Base-by-base conservation (phyloP, 2,329 filamentous ascomycete species). In the Pseudogymnoascus sp. region DNA sequence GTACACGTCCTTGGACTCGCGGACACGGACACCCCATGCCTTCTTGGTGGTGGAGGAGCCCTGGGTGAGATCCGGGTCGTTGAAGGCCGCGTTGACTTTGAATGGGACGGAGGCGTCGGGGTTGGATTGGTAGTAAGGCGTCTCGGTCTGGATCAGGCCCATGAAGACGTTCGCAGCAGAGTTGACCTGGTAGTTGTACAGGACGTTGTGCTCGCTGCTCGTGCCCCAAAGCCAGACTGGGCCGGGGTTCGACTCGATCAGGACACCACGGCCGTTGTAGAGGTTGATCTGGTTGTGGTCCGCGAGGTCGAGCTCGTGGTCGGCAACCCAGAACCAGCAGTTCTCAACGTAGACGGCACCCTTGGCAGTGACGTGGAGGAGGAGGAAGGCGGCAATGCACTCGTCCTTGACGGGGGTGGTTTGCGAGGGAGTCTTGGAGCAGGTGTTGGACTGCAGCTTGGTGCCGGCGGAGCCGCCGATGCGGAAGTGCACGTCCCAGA, bases 401-500 rank as follows among this genome's bases (percentile, higher is more conserved):
- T 85, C 78, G 2, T 82, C 72, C 67, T 90, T 86, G 68, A 87
- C 82, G 3, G 77, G 74, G 61, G 88, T 85, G 5, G 80, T 82
- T 13, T 79, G 77, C 61, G 82, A 80, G 44, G 89, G 89, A 67
- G 87, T 89, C 82, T 96, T 96, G 74, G 83, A 76, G 79, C 93
- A 97, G 63, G 81, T 87, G 74, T 90, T 82, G 17, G 87, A 88
- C 76, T 96, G 90, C 15, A 97, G 83, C 68, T 90, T 77, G 28
- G 93, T 96, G 65, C 93, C 93, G 4, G 89, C 87, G 63, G 88
- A 87, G 47, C 95, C 95, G 70, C 92, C 93, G 70, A 99, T 85
- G 72, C 95, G 91, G 78, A 95, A 88, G 80, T 99, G 95, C n/a
- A 93, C 87, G 71, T 99, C 95, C 90, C 93, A 99, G 77, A 97